Base-by-base conservation (phyloP, 169 alveolate genomes). In the Plasmodium inui region DNA sequence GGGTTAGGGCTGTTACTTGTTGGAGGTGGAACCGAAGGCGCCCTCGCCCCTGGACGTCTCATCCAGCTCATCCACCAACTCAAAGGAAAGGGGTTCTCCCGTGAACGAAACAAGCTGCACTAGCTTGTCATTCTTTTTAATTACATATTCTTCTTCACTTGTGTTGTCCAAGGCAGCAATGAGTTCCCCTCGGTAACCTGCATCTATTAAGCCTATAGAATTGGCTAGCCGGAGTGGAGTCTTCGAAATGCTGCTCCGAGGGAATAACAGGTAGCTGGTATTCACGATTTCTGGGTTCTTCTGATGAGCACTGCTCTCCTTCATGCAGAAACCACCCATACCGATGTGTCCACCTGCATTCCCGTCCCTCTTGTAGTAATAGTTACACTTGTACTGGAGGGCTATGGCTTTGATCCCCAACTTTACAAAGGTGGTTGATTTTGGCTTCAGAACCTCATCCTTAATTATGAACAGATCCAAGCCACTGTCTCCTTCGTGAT, bases 121-220 rank as follows among this genome's bases (percentile, higher is more conserved):
- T 70, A 97, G 92, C 22, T 98, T 95, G 81, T 97, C 98, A 12
- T 99, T 99, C 80, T 80, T 92, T 92, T 97, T 96, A 14, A 98
- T 96, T 9, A 96, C 93, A 96, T 97, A 97, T n/a, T 95, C 98
- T 80, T 91, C 95, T 32, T 95, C 86, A 84, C 97, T 97, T 79
- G 97, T 98, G 95, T 98, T 98, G 93, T 98, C 99, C 22, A 98
- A 97, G 17, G 98, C 97, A 7, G 98, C 97, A 19, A 96, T 91
- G 22, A 98, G 50, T 92, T 98, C 99, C 7, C 99, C 99, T 73
- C 99, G 95, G 82, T 97, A 98, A 9, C 98, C 99, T 79, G 99
- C 98, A 92, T 98, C 99, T 53, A 98, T 98, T 55, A 98, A 86
- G 7, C 99, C 99, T 30, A 98, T 98, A 95, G 98, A 97, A 84